Base-by-base conservation (phyloP, 495 filamentous ascomycete species). In the Neurospora africana region DNA sequence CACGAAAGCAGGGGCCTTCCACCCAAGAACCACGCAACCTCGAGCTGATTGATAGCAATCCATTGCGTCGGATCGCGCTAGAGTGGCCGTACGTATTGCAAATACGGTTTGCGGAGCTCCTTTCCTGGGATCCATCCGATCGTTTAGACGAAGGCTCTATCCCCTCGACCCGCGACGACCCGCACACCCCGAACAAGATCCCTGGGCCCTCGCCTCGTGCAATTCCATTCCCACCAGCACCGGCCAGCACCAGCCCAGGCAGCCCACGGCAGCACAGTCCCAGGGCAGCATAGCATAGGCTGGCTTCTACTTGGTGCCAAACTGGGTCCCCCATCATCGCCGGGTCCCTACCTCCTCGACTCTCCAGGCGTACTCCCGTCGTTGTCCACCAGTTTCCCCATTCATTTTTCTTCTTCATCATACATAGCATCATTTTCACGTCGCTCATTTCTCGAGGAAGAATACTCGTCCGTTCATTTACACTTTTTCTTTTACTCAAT, bases 401-500 rank as follows among this genome's bases (percentile, higher is more conserved):
- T 73, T 71, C 72, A 69, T 70, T 47, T 71, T 68, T 75, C 71
- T 68, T 75, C 76, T 75, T 72, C 68, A 70, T 75, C 73, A 68
- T 70, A 75, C 74, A 33, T 71, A 71, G 41, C 75, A 76, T 80
- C 76, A 78, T 78, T 76, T 65, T 78, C 77, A 75, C 75, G 76
- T 77, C 78, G 70, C 75, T 79, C 78, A 39, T 81, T 79, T 74
- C 71, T 68, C 68, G 76, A 78, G 75, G 53, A 65, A 75, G 40
- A 47, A 73, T 74, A 74, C 76, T 77, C 78, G 77, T 81, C 77
- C 79, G 70, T 75, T 81, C 78, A 73, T 79, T 81, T 76, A 27
- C 39, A 36, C 41, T 61, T 36, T 58, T 37, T 70, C 47, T 70
- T 72, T 71, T 71, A 67, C 74, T 76, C 53, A 65, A 19, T 19